Base-by-base conservation (phyloP, 106 monocot species). In the Cymbidium sinense region DNA sequence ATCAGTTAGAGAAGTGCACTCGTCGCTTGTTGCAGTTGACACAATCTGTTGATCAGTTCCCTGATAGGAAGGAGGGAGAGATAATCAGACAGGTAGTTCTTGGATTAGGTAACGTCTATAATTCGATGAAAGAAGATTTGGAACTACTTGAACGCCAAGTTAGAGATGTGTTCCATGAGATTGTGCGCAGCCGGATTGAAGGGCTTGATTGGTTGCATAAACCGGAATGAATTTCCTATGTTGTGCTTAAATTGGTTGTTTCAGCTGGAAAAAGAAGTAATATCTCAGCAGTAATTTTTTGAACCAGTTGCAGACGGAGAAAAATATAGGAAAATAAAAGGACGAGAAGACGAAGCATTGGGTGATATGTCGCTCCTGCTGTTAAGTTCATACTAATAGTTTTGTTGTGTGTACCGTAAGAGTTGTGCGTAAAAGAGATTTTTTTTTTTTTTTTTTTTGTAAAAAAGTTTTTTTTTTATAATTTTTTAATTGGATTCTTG, bases 151-250 rank as follows among this genome's bases (percentile, higher is more conserved):
- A 91, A 69, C 73, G 80, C n/a, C 82, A 77, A 77, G 86, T 94
- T 17, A 87, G 94, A 74, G 85, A 91, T 76, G 91, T 89, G 43
- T 94, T 94, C 80, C 91, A 89, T 75, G 74, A 83, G 75, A 89
- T 93, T 27, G 83, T 90, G 28, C 84, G 82, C 5, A 86, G 82
- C 79, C 78, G 93, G 10, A 90, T 81, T 0, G 88, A 93, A 70
- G 86, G 86, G 3, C 77, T 93, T 17, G 90, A 91, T 84, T 86
- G 79, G 51, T 79, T 88, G 71, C 85, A 62, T 41, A 80, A 69
- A 77, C 12, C 67, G 10, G 86, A 86, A 72, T 91, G 82, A 86
- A 35, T 23, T 20, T 47, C 4, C 20, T 58, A 23, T 58, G n/a
- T 23, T n/a, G 58, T 58, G 23, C 4, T 58, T 13, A 58, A n/a